These are phyloP conservation scores for Chlamydomonas urium DNA, from an alignment of 139 green algal genomes.

Conservation along the genomic window DNA sequence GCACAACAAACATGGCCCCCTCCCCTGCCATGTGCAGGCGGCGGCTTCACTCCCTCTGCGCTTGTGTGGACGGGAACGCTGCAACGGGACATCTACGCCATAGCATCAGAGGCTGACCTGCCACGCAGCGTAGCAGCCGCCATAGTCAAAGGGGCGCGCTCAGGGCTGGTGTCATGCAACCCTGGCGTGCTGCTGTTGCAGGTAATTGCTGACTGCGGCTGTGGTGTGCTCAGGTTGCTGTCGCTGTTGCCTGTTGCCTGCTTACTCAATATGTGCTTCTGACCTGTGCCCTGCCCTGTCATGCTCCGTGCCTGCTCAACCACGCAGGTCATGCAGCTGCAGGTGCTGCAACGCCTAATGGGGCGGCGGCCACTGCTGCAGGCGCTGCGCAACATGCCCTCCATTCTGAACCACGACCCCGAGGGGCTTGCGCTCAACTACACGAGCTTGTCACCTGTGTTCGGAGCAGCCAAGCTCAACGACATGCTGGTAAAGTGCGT, in stretches of 20 bases:
- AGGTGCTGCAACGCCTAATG: background rate
- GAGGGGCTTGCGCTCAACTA: background rate
- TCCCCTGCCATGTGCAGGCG: background rate
- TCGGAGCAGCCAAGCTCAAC: background rate
- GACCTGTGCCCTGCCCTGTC: background rate
- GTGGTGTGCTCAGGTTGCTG: background rate
- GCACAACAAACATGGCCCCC: no score
- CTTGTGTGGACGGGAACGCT: background rate
- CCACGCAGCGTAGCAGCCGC: background rate
- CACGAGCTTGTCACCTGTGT: background rate
- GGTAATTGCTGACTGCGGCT: background rate
- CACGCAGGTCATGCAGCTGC: background rate
- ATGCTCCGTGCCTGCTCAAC: background rate
- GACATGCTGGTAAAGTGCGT: constrained; percentile 6
- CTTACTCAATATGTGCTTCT: background rate
- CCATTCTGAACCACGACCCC: constrained; percentile 2
- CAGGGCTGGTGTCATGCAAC: background rate
- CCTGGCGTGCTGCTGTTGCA: constrained; percentile 8
- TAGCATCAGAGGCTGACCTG: constrained; percentile 1
- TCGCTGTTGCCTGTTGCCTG: background rate
- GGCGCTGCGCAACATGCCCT: background rate
- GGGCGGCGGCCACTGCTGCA: background rate
- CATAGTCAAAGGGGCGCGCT: background rate
- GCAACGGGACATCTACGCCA: background rate
- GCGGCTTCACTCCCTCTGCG: background rate